Percentiles rank a stretch among this genome's conserved stretches.
Evolutionary conservation across 345 rosid species (phyloP).

Genomic region (Eucalyptus brandiana): DNA sequence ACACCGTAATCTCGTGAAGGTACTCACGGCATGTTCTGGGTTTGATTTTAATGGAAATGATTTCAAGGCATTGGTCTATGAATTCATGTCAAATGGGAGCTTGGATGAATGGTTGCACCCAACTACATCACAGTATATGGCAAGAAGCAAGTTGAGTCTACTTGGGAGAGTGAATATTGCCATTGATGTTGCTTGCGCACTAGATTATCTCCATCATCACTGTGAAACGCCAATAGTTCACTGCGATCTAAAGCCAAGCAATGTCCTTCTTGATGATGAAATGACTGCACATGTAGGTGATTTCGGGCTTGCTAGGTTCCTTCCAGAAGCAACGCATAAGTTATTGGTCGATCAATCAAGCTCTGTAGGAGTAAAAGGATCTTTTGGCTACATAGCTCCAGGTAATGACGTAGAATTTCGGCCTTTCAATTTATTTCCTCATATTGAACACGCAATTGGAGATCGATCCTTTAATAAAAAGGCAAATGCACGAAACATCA

Average conservation of each 20-base stretch:
- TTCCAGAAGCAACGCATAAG: background rate
- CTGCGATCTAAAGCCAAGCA: background rate
- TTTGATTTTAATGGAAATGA: too few species aligned
- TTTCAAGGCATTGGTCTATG: too few species aligned
- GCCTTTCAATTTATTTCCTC: background rate
- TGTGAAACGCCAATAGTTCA: background rate
- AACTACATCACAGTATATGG: too few species aligned
- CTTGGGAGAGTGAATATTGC: too few species aligned
- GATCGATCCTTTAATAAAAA: background rate
- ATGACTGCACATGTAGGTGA: background rate
- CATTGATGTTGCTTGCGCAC: too few species aligned
- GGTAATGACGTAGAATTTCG: background rate
- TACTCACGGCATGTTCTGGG: too few species aligned
- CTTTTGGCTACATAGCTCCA: background rate
- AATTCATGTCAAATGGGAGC: too few species aligned
- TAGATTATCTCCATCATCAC: background rate
- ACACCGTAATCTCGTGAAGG: too few species aligned
- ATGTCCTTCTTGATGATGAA: background rate
- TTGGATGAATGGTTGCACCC: too few species aligned
- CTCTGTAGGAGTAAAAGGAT: background rate
- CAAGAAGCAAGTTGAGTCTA: too few species aligned
- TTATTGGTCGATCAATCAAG: background rate
- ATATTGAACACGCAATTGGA: fast-evolving
- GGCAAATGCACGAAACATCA: background rate
- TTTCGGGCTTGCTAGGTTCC: background rate